Evolutionary conservation across 2,329 filamentous ascomycete genomes (phyloP), one percentile per base, ranked within the genome.

Genomic region (Corinectria fuckeliana): DNA sequence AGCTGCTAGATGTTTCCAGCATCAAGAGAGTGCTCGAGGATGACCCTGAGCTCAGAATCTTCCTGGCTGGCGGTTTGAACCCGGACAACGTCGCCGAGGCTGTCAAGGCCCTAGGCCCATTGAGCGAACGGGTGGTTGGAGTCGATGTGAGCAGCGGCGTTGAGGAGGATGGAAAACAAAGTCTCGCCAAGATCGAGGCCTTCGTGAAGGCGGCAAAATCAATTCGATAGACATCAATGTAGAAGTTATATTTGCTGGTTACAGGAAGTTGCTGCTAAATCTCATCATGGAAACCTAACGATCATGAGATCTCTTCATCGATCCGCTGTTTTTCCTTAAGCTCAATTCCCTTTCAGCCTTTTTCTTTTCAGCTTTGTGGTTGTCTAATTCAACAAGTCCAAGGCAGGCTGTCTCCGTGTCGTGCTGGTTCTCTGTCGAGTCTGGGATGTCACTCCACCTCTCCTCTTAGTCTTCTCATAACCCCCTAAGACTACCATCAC

Each of bases 121-220:
- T 86, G 9, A 80, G 81, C 23, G 81, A 81, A 9, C 86, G 88
- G 60, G 85, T 97, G 11, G 80, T 93, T 30, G 93, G 90, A 2
- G 91, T 99, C 3, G 95, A 99, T 79, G 92, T 97, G 18, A 97
- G 93, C 75, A 97, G 92, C 71, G 96, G 96, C 0, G 93, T 99
- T 2, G 95, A 98, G 77, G 88, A 87, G 32, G 85, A 90, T 67
- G 94, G 93, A 2, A 81, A 87, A 72, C 95, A 99, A 77, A 91
- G 89, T 75, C 70, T 94, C 57, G 85, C 87, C 16, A 96, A 90
- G 79, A 98, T 99, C 67, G 81, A 82, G 63, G 86, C 84, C 4
- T 99, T 99, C 76, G 82, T 98, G 38, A 84, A 86, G 72, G 87
- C 88, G 32, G 91, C 88, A 0, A 95, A 95, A 75, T 75, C 77